Evolutionary conservation across 495 filamentous ascomycete genomes (phyloP), one percentile per base, ranked within the genome.

Genomic region (Astrocystis sublimbata): DNA sequence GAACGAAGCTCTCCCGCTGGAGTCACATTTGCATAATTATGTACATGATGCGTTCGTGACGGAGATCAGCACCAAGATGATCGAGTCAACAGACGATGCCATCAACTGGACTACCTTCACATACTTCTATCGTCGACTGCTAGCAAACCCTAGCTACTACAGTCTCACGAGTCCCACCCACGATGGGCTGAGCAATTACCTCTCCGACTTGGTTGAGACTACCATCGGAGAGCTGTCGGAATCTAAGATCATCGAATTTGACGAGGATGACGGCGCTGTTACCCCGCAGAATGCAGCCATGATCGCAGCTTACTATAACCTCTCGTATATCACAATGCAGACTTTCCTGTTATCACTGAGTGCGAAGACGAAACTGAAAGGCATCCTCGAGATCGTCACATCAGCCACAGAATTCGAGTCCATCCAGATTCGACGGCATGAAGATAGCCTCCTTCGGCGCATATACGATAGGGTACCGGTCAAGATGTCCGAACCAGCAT

Each of bases 271-370:
- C 66, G 96, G 97, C 69, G 87, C 88, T 21, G 87, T 98, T 56
- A 85, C 89, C 7, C 92, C 94, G 21, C 83, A 96, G 63, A 97
- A 99, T 66, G 89, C 94, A 1, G 93, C 93, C 38, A 97, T 96
- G 91, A 98, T 99, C 70, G 92, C 91, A 6, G 92, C 94, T 2
- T 98, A 98, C 78, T 99, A 98, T 83, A 97, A 97, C 73, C 96
- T 99, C 63, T 98, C 96, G 17, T 97, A 97, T 78, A 89, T 96
- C 75, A 99, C 94, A 23, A 98, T 98, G 94, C 93, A 99, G 76
- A 99, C 96, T 4, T 96, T 98, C 83, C 79, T 98, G n/a, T 81
- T 98, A n/a, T 98, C 96, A 23, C 80, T 99, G 30, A 92, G 83
- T 2, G 86, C 84, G 42, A 89, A 88, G 59, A 97, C 92, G 4